Evolutionary conservation across 1,139 yeast species (phyloP).

Genomic region (Kodamaea alishanica): DNA sequence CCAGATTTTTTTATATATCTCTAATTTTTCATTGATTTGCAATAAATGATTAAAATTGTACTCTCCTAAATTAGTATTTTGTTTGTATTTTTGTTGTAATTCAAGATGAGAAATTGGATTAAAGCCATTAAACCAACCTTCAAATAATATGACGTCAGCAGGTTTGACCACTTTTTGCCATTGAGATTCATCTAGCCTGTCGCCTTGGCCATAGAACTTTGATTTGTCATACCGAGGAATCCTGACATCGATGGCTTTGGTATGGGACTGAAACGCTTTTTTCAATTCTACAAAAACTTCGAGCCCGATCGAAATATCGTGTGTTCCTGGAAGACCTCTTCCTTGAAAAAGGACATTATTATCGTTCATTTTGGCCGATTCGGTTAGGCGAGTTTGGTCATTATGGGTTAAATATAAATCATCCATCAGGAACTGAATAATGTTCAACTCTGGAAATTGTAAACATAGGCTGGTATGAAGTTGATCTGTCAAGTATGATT

Average conservation of each 20-base stretch:
- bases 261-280: no score
- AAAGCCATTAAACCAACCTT: conserved; percentile 95
- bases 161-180: conserved; percentile 39
- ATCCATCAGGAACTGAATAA: conserved; percentile 72
- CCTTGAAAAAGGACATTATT: conserved; percentile 61
- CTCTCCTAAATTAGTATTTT: conserved; percentile 20
- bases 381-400: conserved; percentile 51
- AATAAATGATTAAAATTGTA: conserved; percentile 29
- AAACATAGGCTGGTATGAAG: conserved; percentile 35
- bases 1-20: conserved; percentile 56
- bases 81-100: conserved; percentile 20
- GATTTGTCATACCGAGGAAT: conserved; percentile 84
- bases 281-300: conserved; percentile 19
- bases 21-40: conserved; percentile 48
- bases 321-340: conserved; percentile 93
- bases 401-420: conserved; percentile 73
- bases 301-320: conserved; percentile 54
- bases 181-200: conserved; percentile 42
- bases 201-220: conserved; percentile 71
- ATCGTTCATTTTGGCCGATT: conserved; percentile 23
- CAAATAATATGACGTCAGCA: conserved; percentile 68
- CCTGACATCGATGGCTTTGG: conserved; percentile 15
- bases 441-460: conserved; percentile 36
- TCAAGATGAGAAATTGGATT: conserved; percentile 32
- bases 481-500: conserved; percentile 59